These are phyloP conservation scores for Eustoma russellianum DNA, from an alignment of 257 asterid genomes.

Conservation along the genomic window DNA sequence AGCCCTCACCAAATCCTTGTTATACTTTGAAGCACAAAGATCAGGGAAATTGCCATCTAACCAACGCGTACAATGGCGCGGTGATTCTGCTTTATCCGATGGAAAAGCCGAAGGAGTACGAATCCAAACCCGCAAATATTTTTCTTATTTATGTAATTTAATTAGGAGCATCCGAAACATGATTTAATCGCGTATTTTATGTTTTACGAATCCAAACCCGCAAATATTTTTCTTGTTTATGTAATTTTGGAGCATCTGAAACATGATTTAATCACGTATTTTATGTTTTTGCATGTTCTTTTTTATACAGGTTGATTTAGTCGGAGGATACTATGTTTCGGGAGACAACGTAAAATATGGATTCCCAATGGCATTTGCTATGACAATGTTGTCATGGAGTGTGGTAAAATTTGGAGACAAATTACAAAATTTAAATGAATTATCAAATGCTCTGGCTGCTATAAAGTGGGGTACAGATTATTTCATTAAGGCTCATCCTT, in stretches of 20 bases:
- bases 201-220: conserved; percentile 1
- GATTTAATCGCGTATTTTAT: too few relatives aligned
- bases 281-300: too few relatives aligned
- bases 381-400: conserved; percentile 65
- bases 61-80: conserved; percentile 57
- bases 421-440: conserved; percentile 22
- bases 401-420: conserved; percentile 28
- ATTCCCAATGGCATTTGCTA: conserved; percentile 59
- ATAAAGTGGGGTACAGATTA: conserved; percentile 68
- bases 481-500: conserved; percentile 52
- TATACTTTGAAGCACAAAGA: conserved; percentile 69
- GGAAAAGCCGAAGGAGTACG: conserved; percentile 36
- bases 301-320: conserved; percentile 33
- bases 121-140: neutral
- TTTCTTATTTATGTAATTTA: neutral
- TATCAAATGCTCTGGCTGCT: conserved; percentile 25
- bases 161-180: neutral
- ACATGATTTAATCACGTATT: too few relatives aligned
- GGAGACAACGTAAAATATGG: conserved; percentile 77
- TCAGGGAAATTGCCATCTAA: conserved; percentile 46
- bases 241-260: neutral
- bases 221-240: neutral
- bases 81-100: conserved; percentile 45
- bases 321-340: conserved; percentile 71
- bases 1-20: conserved; percentile 46